Conservation (phyloP, 768 basidiomycete species). For the Neoboletus subvelutipes region DNA sequence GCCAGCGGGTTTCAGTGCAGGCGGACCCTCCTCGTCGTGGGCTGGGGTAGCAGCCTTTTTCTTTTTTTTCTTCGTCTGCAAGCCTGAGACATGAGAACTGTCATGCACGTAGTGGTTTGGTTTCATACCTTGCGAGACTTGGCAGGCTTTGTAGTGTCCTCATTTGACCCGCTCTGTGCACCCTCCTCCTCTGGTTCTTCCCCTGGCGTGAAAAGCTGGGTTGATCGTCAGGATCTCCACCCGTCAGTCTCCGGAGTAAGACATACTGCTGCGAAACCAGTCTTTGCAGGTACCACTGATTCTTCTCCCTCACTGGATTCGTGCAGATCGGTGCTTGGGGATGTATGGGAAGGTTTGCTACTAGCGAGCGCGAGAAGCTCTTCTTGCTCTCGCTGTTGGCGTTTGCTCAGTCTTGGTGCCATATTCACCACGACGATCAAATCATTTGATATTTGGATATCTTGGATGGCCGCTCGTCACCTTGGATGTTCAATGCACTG, state of each 20-base stretch:
- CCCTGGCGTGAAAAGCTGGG: constrained; percentile 44
- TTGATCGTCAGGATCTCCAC: constrained; percentile 20
- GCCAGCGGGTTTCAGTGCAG: constrained; percentile 6
- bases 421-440: constrained; percentile 35
- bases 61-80: constrained; percentile 43
- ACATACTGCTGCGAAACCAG: constrained; percentile 49
- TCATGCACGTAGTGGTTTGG: background rate
- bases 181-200: constrained; percentile 20
- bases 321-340: constrained; percentile 11
- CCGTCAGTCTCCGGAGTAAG: background rate
- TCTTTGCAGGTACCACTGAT: constrained; percentile 8
- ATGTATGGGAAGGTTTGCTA: constrained; percentile 18
- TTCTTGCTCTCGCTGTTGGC: constrained; percentile 84
- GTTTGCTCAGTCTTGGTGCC: constrained; percentile 76
- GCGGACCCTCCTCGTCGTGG: constrained; percentile 1
- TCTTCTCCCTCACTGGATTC: constrained; percentile 46
- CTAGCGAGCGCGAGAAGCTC: constrained; percentile 62
- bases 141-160: constrained; percentile 15
- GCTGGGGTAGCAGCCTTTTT: constrained; percentile 24
- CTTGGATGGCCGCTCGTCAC: background rate
- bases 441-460: background rate
- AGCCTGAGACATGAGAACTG: constrained; percentile 1
- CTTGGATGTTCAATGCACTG: background rate
- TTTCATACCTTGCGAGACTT: constrained; percentile 27
- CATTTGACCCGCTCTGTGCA: constrained; percentile 25